Base-by-base conservation (phyloP, 352 stramenopile genomes). In the Pythium folliculosum region DNA sequence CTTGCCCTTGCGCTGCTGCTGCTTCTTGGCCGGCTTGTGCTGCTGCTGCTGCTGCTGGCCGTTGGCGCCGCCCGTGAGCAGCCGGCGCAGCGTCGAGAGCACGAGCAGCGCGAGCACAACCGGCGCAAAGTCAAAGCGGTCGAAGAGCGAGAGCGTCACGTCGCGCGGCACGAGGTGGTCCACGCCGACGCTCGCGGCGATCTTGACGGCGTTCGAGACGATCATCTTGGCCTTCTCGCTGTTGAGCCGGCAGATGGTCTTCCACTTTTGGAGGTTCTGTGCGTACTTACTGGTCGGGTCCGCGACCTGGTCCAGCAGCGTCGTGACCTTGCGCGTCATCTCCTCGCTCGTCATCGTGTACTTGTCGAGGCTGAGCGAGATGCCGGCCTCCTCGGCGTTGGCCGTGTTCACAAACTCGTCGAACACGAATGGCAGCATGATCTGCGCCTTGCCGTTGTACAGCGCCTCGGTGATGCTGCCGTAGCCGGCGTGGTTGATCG, bases 351-450 rank as follows among this genome's bases (percentile, higher is more conserved):
- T 72, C 51, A 72, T 64, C 21, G 65, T 72, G 59, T 72, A 67
- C 52, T 72, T 72, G 65, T 72, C 59, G n/a, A 72, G 45, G n/a
- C 49, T 60, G 13, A 72, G 65, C 35, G 65, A 63, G 47, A 72
- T 67, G n/a, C 59, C 58, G 30, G 59, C 52, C n/a, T 63, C 59
- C 21, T 72, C 52, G 22, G 51, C 65, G 47, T 67, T 67, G 16
- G 49, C 52, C 35, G 65, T 60, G 59, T 72, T 72, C n/a, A 67
- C 52, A 54, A 72, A 72, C 59, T 72, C 51, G 53, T 72, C 65
- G 35, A 67, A 67, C 19, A 67, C 50, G 32, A 72, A 61, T 32
- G 65, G 65, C 51, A 72, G 58, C 65, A 72, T 67, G 45, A 72
- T 60, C 59, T 67, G 65, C 13, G 58, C 58, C 59, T 72, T 72